Conservation (phyloP, 176 grass and related monocot genomes). For the Avena atlantica region DNA sequence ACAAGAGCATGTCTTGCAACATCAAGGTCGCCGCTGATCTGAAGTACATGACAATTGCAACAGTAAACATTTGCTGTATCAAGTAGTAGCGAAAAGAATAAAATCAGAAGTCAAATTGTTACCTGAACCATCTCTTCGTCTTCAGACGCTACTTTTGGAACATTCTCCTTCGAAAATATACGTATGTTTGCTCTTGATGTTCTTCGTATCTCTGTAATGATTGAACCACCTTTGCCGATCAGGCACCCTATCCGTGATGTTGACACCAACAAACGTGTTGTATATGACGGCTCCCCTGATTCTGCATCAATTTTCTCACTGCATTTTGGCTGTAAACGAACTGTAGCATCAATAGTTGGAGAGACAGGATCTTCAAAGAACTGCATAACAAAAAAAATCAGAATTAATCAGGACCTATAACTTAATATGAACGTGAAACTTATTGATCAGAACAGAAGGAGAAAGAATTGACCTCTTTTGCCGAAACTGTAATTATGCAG, state of each 20-base stretch:
- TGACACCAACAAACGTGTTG: slow-evolving; percentile 87
- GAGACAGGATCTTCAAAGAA: slow-evolving; percentile 94
- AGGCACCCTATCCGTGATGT: slow-evolving; percentile 95
- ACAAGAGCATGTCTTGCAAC: slow-evolving; percentile 81
- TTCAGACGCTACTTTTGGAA: slow-evolving; percentile 91
- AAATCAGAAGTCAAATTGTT: slow-evolving; percentile 31
- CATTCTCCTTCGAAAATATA: slow-evolving; percentile 95
- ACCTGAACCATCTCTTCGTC: slow-evolving; percentile 99
- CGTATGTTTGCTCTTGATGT: slow-evolving; percentile 84
- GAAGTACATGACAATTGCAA: slow-evolving; percentile 18
- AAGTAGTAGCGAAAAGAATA: slow-evolving; percentile 13
- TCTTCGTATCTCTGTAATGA: slow-evolving; percentile 93
- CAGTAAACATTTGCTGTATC: slow-evolving; percentile 20
- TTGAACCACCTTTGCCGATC: slow-evolving; percentile 96
- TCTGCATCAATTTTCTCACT: slow-evolving; percentile 89
- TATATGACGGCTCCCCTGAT: slow-evolving; percentile 66
- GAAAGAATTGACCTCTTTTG: slow-evolving; percentile 70
- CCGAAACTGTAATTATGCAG: slow-evolving; percentile 93
- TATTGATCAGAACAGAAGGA: slow-evolving; percentile 11
- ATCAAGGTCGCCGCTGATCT: slow-evolving; percentile 93
- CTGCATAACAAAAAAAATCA: slow-evolving; percentile 55
- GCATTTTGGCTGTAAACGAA: slow-evolving; percentile 85
- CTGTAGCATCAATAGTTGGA: slow-evolving; percentile 86
- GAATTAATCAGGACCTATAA: slow-evolving; percentile 29
- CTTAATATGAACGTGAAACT: background rate